phyloP scores from a whole-genome alignment of 148 eudicot species.

The Pharnaceum exiguum region DNA sequence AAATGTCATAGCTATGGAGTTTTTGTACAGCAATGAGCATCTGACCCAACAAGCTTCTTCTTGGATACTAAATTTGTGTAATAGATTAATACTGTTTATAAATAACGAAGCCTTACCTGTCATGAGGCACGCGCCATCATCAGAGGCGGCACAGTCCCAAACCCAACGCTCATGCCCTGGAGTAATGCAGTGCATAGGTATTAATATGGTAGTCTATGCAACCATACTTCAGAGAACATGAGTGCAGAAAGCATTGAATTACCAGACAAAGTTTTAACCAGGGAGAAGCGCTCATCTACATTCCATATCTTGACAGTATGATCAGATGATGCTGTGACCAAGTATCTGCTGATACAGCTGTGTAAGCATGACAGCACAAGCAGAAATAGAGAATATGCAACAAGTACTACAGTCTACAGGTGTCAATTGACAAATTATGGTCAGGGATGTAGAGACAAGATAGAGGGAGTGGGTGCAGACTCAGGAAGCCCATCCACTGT shows the following conservation, averaged over 20 bases:
- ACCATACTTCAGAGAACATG: background rate
- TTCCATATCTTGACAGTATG: constrained; percentile 95
- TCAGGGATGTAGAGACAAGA: background rate
- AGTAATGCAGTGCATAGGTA: constrained; percentile 3
- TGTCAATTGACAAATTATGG: too few species aligned
- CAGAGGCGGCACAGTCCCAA: constrained; percentile 97
- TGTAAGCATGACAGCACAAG: background rate
- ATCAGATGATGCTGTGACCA: constrained; percentile 97
- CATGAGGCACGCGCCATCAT: constrained; percentile 94
- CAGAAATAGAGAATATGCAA: background rate
- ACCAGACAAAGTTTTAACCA: constrained; percentile 86
- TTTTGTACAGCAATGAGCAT: too few species aligned
- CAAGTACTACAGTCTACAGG: background rate
- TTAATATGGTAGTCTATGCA: background rate
- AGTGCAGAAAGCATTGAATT: background rate
- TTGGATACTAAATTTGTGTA: too few species aligned
- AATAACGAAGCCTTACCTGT: constrained; percentile 49
- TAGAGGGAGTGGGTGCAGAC: too few species aligned
- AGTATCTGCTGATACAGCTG: constrained; percentile 44
- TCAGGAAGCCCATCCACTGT: too few species aligned
- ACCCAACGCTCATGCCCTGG: constrained; percentile 98
- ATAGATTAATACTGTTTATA: background rate
- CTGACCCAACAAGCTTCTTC: too few species aligned
- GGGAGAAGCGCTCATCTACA: constrained; percentile 63
- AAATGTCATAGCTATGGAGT: too few species aligned